Evolutionary conservation across 139 green algal species (phyloP).

Genomic region (Haematococcus lacustris): DNA sequence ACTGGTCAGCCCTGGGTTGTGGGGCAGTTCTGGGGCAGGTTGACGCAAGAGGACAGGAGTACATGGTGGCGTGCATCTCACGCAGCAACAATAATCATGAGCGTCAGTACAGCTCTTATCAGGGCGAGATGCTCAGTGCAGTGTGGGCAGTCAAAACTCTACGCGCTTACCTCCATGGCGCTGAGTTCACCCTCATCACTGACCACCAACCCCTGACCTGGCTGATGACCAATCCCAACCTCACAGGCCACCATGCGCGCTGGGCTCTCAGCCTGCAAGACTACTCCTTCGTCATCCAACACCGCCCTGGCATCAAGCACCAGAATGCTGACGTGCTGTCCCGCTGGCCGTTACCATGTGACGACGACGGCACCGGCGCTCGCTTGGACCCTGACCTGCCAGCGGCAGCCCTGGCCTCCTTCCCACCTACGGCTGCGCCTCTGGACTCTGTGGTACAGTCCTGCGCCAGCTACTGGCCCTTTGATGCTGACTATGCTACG

Average conservation of each 20-base stretch:
- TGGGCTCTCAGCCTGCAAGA: slow-evolving; percentile 22
- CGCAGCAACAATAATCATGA: slow-evolving; percentile 22
- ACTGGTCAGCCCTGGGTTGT: slow-evolving; percentile 5
- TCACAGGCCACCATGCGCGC: slow-evolving; percentile 18
- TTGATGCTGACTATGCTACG: too few relatives aligned
- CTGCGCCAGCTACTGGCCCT: too few relatives aligned
- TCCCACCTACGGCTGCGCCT: too few relatives aligned
- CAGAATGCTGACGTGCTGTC: slow-evolving; percentile 21
- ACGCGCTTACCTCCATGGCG: too few relatives aligned
- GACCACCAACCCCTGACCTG: slow-evolving; percentile 27
- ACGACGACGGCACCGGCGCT: not conserved
- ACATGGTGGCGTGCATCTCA: slow-evolving; percentile 23
- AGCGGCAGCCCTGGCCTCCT: too few relatives aligned
- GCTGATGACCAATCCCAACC: slow-evolving; percentile 13
- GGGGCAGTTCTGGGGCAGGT: slow-evolving; percentile 32
- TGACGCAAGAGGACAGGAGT: slow-evolving; percentile 16
- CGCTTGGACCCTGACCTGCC: slow-evolving; percentile 9
- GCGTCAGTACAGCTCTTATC: slow-evolving; percentile 3
- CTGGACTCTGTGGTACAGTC: too few relatives aligned
- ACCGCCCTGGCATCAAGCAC: slow-evolving; percentile 10
- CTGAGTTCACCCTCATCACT: slow-evolving; percentile 20
- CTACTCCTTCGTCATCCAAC: slow-evolving; percentile 8
- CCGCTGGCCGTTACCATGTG: not conserved
- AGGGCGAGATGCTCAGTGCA: slow-evolving; percentile 37
- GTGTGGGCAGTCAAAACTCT: too few relatives aligned